phyloP scores from a whole-genome alignment of 805 yeast genomes.

The Saccharomycopsis microspora region DNA sequence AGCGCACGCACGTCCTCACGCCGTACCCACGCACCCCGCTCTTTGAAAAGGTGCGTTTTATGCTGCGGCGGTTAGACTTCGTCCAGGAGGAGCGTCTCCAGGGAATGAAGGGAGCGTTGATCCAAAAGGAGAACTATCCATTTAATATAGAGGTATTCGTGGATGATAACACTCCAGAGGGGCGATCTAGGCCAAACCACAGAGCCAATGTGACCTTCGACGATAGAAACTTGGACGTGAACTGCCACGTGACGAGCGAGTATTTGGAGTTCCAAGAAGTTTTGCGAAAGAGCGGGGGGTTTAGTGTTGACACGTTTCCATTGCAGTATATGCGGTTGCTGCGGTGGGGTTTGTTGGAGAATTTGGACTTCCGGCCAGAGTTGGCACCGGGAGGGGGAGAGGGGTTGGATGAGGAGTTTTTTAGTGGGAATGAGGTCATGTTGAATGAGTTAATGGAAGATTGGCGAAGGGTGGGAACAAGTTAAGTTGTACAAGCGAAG shows the following conservation, averaged over 20 bases:
- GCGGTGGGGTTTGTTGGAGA: conserved; percentile 5
- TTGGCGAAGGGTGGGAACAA: background rate
- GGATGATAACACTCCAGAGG: background rate
- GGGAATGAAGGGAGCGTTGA: background rate
- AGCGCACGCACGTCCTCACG: background rate
- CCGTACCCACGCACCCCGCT: conserved; percentile 6
- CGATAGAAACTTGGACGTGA: background rate
- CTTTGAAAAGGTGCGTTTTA: conserved; percentile 1
- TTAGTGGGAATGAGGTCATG: background rate
- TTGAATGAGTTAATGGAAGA: background rate
- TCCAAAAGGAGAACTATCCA: conserved; percentile 8
- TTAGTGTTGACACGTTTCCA: conserved; percentile 9
- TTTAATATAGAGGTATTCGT: background rate
- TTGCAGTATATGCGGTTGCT: conserved; percentile 2
- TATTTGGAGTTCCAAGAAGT: background rate
- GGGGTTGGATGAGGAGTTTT: conserved; percentile 2
- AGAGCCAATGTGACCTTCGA: conserved; percentile 2
- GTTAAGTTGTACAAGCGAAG: no score
- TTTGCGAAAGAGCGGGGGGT: background rate
- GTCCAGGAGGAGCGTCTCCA: conserved; percentile 1
- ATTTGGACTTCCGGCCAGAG: conserved; percentile 12
- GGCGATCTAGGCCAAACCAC: background rate
- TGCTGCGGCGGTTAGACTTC: conserved; percentile 7
- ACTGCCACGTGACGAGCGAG: conserved; percentile 5
- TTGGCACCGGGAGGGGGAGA: background rate